These are phyloP conservation scores for Dimargaris cristalligena DNA, from an alignment of 192 early-diverging fungal species.

Conservation along the genomic window DNA sequence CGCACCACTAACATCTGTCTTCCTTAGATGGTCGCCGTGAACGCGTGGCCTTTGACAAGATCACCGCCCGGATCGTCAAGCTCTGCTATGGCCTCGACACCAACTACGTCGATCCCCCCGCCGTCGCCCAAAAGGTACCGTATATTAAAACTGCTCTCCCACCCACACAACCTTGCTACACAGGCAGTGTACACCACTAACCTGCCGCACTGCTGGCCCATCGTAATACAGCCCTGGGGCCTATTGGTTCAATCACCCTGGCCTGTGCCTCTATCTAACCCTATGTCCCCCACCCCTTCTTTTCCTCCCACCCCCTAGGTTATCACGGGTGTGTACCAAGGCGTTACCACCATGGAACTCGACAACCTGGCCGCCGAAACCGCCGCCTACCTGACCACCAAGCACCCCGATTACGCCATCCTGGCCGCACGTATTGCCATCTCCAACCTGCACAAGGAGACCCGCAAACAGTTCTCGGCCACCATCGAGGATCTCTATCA, in stretches of 20 bases:
- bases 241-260: too few relatives aligned
- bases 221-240: too few relatives aligned
- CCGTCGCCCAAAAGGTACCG: constrained; percentile 87
- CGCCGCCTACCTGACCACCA: constrained; percentile 68
- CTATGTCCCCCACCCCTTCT: too few relatives aligned
- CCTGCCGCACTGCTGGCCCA: too few relatives aligned
- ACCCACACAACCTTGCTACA: too few relatives aligned
- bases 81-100: constrained; percentile 86
- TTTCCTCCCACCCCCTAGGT: too few relatives aligned
- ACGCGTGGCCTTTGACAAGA: constrained; percentile 93
- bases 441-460: constrained; percentile 83
- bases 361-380: constrained; percentile 97
- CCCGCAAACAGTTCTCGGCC: constrained; percentile 60
- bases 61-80: constrained; percentile 79
- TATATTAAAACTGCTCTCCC: too few relatives aligned
- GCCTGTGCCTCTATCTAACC: too few relatives aligned
- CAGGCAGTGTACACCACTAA: too few relatives aligned
- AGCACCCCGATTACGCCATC: constrained; percentile 90
- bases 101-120: constrained; percentile 77
- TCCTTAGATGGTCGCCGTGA: constrained; percentile 70
- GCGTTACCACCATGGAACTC: constrained; percentile 88
- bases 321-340: constrained; percentile 87
- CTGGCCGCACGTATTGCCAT: constrained; percentile 92
- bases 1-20: not conserved
- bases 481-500: constrained; percentile 72